phyloP scores from a whole-genome alignment of 164 flowering plant genomes.

The Chimonanthus salicifolius region DNA sequence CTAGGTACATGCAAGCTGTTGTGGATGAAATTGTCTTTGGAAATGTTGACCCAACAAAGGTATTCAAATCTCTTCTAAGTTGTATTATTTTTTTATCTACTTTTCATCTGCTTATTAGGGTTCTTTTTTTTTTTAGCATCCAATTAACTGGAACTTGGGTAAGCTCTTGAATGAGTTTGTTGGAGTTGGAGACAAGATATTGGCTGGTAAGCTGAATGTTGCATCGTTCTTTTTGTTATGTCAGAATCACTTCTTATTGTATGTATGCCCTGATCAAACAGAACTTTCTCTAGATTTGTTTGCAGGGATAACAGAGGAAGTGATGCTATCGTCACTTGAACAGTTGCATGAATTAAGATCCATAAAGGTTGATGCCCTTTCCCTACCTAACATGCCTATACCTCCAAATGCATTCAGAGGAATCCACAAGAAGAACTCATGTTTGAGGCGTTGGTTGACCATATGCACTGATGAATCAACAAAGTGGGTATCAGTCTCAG shows the following conservation, averaged over 20 bases:
- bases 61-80: constrained; percentile 17
- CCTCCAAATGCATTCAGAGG: constrained; percentile 87
- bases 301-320: constrained; percentile 53
- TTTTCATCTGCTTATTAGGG: not conserved
- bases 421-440: constrained; percentile 56
- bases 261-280: constrained; percentile 7
- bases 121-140: constrained; percentile 43
- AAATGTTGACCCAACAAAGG: constrained; percentile 66
- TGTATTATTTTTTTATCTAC: constrained; percentile 5
- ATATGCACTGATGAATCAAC: constrained; percentile 74
- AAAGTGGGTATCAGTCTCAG: constrained; percentile 36
- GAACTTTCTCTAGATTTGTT: constrained; percentile 48
- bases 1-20: constrained; percentile 97
- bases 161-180: constrained; percentile 65
- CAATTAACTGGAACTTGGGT: constrained; percentile 62
- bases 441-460: constrained; percentile 76
- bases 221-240: not conserved
- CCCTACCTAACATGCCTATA: constrained; percentile 59
- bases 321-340: constrained; percentile 43
- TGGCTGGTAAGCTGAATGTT: constrained; percentile 43
- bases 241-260: not conserved
- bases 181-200: constrained; percentile 42
- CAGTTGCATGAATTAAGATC: constrained; percentile 30
- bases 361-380: constrained; percentile 38
- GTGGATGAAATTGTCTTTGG: constrained; percentile 74